Base-by-base conservation (phyloP, 148 eudicot species). In the Rhododendron ferrugineum region DNA sequence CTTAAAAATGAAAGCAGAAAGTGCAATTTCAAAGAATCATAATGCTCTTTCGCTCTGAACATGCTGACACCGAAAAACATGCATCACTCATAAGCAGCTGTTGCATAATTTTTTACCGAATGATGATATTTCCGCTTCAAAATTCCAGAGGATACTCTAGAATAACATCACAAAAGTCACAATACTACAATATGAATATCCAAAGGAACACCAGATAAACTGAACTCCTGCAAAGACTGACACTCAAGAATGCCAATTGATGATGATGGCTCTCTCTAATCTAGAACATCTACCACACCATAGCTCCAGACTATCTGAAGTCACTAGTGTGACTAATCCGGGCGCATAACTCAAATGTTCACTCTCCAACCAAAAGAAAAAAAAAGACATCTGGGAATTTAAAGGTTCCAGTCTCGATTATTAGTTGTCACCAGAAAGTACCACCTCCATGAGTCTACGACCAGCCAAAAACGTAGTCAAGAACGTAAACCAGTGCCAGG, bases 381-480 rank as follows among this genome's bases (percentile, higher is more conserved):
- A 42, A 42, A 23, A 70, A 54, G 2, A 68, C 9, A 22, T 46
- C 78, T 3, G 15, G 32, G 18, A 9, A 83, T 79, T 83, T 70
- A 46, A 36, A 42, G n/a, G 76, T 26, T 13, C 26, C 13, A 40
- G 23, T 16, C 5, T 5, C 7, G 54, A 42, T 44, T 64, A 60
- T 36, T 40, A 14, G 3, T 5, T 11, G 56, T 70, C 42, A 47
- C 26, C 58, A 47, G 46, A 50, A 23, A 6, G 50, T 11, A 34
- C 47, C 46, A n/a, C 22, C 70, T 74, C 74, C 72, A 56, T 15
- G 56, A 37, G 47, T 80, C 90, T 96, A 94, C 66, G 98, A 94
- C 98, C 98, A 93, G n/a, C 98, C 98, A 74, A 93, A 86, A 26
- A 91, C 85, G 44, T 92, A 96, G 90, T 96, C 98, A 64, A 96